Evolutionary conservation across 371 early-diverging fungal species (phyloP).

Genomic region (Basidiobolus heterosporus): DNA sequence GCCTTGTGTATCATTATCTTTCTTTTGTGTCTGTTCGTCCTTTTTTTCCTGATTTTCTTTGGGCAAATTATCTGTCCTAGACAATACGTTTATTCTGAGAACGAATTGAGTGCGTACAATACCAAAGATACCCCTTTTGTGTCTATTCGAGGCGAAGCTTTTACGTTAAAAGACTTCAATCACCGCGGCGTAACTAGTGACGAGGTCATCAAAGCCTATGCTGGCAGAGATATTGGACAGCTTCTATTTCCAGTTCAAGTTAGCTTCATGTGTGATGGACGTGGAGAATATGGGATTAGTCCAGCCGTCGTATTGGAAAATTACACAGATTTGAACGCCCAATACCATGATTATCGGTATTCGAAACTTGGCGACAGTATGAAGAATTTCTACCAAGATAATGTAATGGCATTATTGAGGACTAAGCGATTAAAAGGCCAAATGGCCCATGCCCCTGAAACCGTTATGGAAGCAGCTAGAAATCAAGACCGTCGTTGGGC

Average conservation of each 20-base stretch:
- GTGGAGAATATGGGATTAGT: conserved; percentile 20
- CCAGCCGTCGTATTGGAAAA: conserved; percentile 22
- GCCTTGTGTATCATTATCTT: conserved; percentile 78
- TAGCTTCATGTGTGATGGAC: conserved; percentile 28
- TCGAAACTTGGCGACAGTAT: conserved; percentile 5
- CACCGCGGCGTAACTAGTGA: conserved; percentile 24
- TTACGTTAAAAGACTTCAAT: conserved; percentile 27
- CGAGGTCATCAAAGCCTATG: conserved; percentile 19
- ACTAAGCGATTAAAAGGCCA: conserved; percentile 40
- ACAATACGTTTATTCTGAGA: conserved; percentile 40
- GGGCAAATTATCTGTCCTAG: conserved; percentile 71
- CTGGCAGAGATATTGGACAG: conserved; percentile 36
- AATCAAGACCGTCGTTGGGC: conserved; percentile 32
- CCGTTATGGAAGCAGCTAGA: conserved; percentile 22
- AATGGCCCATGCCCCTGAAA: conserved; percentile 25
- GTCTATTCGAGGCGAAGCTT: conserved; percentile 55
- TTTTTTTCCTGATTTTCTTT: conserved; percentile 81
- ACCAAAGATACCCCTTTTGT: conserved; percentile 28
- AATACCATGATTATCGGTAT: conserved; percentile 35
- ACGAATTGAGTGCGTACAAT: conserved; percentile 25
- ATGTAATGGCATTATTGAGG: conserved; percentile 39
- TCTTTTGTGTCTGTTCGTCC: conserved; percentile 54
- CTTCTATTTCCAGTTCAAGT: conserved; percentile 56
- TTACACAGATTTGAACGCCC: conserved; percentile 16
- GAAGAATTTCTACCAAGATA: conserved; percentile 39